phyloP scores from a whole-genome alignment of 2,329 filamentous ascomycete species.

The Emergomyces pasteurianus region DNA sequence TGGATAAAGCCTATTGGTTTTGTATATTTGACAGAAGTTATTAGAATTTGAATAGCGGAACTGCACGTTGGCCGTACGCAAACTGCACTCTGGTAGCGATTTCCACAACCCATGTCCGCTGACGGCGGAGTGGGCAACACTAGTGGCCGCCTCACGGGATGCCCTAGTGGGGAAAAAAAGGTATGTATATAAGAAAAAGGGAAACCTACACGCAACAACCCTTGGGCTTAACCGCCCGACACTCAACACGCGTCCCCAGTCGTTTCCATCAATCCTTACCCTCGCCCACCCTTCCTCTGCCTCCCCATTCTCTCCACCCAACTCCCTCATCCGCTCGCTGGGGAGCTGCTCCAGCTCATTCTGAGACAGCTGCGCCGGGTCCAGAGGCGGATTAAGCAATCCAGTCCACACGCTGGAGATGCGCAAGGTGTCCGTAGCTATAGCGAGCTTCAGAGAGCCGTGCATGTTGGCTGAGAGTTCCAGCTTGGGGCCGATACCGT shows the following conservation, averaged over 20 bases:
- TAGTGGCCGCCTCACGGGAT: not conserved
- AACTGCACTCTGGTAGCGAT: not conserved
- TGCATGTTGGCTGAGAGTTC: constrained; percentile 93
- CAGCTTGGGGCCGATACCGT: constrained; percentile 46
- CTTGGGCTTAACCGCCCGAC: constrained; percentile 79
- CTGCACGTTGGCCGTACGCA: no score
- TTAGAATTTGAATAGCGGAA: not conserved
- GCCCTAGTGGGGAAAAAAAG: not conserved
- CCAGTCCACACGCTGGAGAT: constrained; percentile 79
- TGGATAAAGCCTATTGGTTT: constrained; percentile 30
- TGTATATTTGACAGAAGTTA: not conserved
- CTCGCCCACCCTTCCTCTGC: constrained; percentile 78
- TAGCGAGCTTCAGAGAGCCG: constrained; percentile 66
- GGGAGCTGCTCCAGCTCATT: constrained; percentile 62
- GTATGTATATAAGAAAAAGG: not conserved
- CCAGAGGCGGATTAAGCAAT: constrained; percentile 76
- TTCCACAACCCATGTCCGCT: not conserved
- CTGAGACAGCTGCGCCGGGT: constrained; percentile 60
- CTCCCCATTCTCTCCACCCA: constrained; percentile 44
- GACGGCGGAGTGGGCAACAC: not conserved
- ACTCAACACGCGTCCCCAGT: constrained; percentile 90
- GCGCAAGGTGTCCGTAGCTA: constrained; percentile 70
- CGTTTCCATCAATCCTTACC: constrained; percentile 81
- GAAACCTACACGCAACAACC: constrained; percentile 69
- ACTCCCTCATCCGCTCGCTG: constrained; percentile 59